Percentiles rank a stretch among this genome's conserved stretches.
Evolutionary conservation across 306 rosid species (phyloP).

Genomic region (Abrus pulchellus): DNA sequence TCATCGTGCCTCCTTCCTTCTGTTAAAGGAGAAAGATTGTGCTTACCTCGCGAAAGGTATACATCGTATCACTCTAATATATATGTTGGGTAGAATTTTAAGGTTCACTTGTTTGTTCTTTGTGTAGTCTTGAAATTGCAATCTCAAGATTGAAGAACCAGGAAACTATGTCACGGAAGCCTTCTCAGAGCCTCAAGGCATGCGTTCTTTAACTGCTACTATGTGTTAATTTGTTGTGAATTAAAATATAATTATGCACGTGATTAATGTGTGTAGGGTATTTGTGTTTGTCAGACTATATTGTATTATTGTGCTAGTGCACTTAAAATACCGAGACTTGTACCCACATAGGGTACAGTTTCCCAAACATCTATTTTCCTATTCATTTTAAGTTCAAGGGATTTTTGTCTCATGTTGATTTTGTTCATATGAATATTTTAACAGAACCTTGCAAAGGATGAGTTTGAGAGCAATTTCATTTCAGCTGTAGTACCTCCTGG

Average conservation of each 20-base stretch:
- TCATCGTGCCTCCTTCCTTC: constrained; percentile 75
- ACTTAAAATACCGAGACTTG: background rate
- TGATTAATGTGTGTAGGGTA: background rate
- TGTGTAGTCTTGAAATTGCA: constrained; percentile 82
- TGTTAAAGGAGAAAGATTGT: constrained; percentile 81
- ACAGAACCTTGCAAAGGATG: constrained; percentile 96
- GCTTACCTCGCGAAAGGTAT: constrained; percentile 89
- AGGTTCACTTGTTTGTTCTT: constrained; percentile 45
- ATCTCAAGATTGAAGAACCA: constrained; percentile 82
- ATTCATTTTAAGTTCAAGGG: background rate
- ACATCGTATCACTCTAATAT: constrained; percentile 28
- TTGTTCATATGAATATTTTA: constrained; percentile 40
- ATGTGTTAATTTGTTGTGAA: background rate
- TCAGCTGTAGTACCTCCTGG: constrained; percentile 95
- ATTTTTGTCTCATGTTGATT: constrained; percentile 22
- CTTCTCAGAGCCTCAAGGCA: constrained; percentile 93
- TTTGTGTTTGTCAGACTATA: background rate
- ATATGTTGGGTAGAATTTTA: constrained; percentile 17
- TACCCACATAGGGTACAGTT: constrained; percentile 2
- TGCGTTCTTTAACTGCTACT: constrained; percentile 38
- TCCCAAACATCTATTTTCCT: background rate
- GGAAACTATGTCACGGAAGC: constrained; percentile 71
- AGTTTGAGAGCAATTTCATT: constrained; percentile 90
- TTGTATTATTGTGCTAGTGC: background rate
- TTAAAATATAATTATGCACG: background rate